Evolutionary conservation across 2,329 filamentous ascomycete genomes (phyloP).

Genomic region (Akanthomyces dipterigenus): DNA sequence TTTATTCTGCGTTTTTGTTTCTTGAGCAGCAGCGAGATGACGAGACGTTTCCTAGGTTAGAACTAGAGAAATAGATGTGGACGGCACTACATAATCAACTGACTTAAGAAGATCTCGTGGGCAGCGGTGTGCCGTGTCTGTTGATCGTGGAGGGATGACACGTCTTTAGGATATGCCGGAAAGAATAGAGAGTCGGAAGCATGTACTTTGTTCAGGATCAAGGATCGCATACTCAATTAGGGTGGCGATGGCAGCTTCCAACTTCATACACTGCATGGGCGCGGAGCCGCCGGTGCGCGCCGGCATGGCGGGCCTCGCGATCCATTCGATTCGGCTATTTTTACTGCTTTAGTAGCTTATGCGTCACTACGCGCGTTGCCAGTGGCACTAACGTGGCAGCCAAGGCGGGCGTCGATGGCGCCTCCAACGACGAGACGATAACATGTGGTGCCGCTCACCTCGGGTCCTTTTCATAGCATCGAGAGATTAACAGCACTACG

Average conservation of each 20-base stretch:
- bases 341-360: background rate
- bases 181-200: too few relatives aligned
- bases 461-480: too few relatives aligned
- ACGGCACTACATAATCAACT: constrained; percentile 1
- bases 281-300: background rate
- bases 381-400: background rate
- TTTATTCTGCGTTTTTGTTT: background rate
- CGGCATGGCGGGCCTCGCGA: too few relatives aligned
- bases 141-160: too few relatives aligned
- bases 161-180: too few relatives aligned
- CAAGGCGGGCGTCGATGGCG: background rate
- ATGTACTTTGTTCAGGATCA: too few relatives aligned
- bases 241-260: too few relatives aligned
- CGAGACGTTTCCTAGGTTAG: background rate
- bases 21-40: constrained; percentile 5
- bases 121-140: background rate
- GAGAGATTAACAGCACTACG: too few relatives aligned
- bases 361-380: background rate
- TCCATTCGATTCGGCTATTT: background rate
- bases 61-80: background rate
- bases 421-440: background rate
- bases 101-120: background rate
- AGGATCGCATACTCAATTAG: too few relatives aligned
- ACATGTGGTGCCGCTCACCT: too few relatives aligned
- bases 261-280: background rate